phyloP scores from a whole-genome alignment of 1,284 basidiomycete species.

The Heterobasidion annosum region DNA sequence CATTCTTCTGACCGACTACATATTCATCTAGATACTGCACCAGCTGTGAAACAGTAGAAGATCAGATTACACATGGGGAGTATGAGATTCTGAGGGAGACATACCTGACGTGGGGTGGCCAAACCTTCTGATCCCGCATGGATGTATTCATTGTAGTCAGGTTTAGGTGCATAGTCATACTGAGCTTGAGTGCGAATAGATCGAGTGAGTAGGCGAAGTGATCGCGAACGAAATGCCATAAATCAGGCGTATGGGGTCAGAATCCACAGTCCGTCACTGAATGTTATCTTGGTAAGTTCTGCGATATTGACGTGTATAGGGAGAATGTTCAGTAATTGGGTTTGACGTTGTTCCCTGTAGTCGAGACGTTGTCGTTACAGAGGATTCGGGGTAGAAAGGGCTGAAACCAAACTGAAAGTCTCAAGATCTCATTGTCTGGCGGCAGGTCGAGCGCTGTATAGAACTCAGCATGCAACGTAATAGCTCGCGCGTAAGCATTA shows the following conservation, averaged over 20 bases:
- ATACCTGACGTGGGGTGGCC: constrained; percentile 66
- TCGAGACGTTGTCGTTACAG: too few relatives aligned
- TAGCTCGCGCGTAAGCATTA: too few relatives aligned
- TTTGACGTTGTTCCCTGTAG: too few relatives aligned
- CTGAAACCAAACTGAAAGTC: too few relatives aligned
- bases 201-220: constrained; percentile 15
- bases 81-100: constrained; percentile 1
- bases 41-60: constrained; percentile 36
- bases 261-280: not conserved
- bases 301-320: not conserved
- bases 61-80: not conserved
- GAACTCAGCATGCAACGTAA: too few relatives aligned
- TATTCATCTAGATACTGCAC: constrained; percentile 84
- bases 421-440: too few relatives aligned
- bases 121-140: constrained; percentile 29
- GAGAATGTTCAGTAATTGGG: not conserved
- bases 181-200: constrained; percentile 35
- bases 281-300: not conserved
- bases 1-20: constrained; percentile 87
- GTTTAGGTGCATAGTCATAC: constrained; percentile 25
- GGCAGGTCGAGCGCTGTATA: too few relatives aligned
- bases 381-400: too few relatives aligned
- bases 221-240: constrained; percentile 6
- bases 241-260: not conserved
- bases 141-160: constrained; percentile 18